phyloP scores from a whole-genome alignment of 306 rosid genomes.

The Luffa aegyptiaca region DNA sequence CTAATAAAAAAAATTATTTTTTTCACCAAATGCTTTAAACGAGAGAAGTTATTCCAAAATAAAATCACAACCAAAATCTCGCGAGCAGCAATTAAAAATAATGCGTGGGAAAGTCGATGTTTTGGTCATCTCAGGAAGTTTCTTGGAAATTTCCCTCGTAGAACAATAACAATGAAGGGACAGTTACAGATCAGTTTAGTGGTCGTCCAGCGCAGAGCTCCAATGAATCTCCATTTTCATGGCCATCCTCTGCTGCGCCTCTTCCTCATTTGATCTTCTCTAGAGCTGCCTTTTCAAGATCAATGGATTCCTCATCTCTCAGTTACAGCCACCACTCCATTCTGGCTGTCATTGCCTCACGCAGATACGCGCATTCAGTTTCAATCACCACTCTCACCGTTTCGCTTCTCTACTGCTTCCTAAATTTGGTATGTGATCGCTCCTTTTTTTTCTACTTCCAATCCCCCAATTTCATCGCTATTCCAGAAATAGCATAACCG shows the following conservation, averaged over 20 bases:
- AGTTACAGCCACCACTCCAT: background rate
- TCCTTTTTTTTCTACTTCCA: background rate
- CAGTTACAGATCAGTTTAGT: background rate
- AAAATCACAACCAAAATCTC: no score
- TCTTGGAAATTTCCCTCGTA: background rate
- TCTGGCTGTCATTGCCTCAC: background rate
- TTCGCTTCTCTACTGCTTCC: background rate
- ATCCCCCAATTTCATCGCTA: slow-evolving; percentile 2
- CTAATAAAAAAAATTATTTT: no score
- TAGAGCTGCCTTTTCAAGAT: background rate
- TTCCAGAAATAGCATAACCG: slow-evolving; percentile 5
- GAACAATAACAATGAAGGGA: background rate
- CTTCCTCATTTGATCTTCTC: background rate
- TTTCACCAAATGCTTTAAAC: no score
- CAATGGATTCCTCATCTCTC: background rate
- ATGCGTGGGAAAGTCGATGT: background rate
- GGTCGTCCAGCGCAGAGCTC: background rate
- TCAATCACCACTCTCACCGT: background rate
- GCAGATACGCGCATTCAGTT: background rate
- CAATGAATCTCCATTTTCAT: background rate
- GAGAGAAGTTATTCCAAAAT: no score
- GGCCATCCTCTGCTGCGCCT: background rate
- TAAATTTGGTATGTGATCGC: slow-evolving; percentile 6
- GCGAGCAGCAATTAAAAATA: no score
- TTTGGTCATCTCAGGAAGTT: background rate